Percentiles rank a stretch among this genome's conserved stretches.
Evolutionary conservation across 768 basidiomycete species (phyloP).

Genomic region (Pleurotus ostreatus): DNA sequence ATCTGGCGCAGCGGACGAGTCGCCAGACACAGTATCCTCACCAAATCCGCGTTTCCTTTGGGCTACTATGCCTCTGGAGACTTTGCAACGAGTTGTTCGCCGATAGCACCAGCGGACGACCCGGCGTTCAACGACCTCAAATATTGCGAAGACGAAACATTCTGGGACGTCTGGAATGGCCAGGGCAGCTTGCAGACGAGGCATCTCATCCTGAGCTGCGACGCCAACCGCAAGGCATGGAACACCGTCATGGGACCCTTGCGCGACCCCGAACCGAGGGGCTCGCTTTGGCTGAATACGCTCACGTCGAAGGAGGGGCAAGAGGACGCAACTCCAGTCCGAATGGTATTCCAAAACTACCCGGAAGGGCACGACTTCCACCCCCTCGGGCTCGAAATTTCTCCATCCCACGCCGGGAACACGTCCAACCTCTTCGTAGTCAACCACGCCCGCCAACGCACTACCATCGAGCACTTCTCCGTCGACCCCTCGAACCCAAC

Average conservation of each 20-base stretch:
- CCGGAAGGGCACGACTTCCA: slow-evolving; percentile 63
- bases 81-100: slow-evolving; percentile 40
- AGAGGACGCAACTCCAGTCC: slow-evolving; percentile 24
- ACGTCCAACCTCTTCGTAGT: slow-evolving; percentile 58
- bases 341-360: slow-evolving; percentile 45
- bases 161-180: slow-evolving; percentile 56
- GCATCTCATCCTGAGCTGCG: slow-evolving; percentile 47
- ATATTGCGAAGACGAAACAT: slow-evolving; percentile 62
- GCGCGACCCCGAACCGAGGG: slow-evolving; percentile 50
- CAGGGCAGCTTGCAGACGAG: slow-evolving; percentile 36
- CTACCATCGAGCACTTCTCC: slow-evolving; percentile 66
- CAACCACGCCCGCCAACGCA: slow-evolving; percentile 61
- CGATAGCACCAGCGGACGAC: slow-evolving; percentile 27
- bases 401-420: slow-evolving; percentile 44
- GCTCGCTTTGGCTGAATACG: slow-evolving; percentile 56
- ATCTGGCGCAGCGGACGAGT: slow-evolving; percentile 41
- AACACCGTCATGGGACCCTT: slow-evolving; percentile 76
- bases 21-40: slow-evolving; percentile 37
- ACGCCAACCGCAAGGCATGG: slow-evolving; percentile 55
- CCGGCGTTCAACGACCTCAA: slow-evolving; percentile 32
- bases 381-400: slow-evolving; percentile 62
- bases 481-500: slow-evolving; percentile 37
- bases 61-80: slow-evolving; percentile 52
- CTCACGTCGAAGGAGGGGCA: slow-evolving; percentile 13
- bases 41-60: slow-evolving; percentile 37